phyloP scores from a whole-genome alignment of 306 rosid species.

The Clitoria ternatea region DNA sequence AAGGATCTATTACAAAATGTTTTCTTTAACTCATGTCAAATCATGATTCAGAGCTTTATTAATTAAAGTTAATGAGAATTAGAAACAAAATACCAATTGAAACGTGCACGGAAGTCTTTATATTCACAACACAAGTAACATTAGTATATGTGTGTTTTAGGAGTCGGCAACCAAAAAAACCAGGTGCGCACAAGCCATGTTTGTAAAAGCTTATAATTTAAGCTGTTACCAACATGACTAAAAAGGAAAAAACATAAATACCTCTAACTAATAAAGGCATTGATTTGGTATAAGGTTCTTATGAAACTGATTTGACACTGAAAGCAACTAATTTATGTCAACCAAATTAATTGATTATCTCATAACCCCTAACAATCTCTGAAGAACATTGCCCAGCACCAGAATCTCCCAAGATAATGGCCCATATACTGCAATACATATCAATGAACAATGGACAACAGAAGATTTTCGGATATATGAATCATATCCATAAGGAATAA shows the following conservation, averaged over 20 bases:
- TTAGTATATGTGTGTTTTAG: neutral
- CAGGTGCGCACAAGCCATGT: neutral
- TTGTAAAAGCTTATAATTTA: neutral
- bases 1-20: neutral
- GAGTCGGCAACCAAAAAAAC: neutral
- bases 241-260: constrained; percentile 7
- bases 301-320: neutral
- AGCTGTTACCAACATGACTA: neutral
- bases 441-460: constrained; percentile 19
- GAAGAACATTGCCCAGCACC: constrained; percentile 30
- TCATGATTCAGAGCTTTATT: neutral
- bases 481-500: constrained; percentile 42
- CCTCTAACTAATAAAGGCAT: neutral
- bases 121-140: constrained; percentile 20
- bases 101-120: constrained; percentile 22
- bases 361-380: constrained; percentile 20
- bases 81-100: neutral
- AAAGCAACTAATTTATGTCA: constrained; percentile 11
- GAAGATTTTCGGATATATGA: constrained; percentile 35
- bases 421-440: constrained; percentile 22
- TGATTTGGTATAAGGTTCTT: neutral
- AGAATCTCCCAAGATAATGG: constrained; percentile 4
- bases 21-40: neutral
- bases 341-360: constrained; percentile 22
- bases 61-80: neutral